Conservation (phyloP, 164 flowering plant species). For the Aristolochia fimbriata region DNA sequence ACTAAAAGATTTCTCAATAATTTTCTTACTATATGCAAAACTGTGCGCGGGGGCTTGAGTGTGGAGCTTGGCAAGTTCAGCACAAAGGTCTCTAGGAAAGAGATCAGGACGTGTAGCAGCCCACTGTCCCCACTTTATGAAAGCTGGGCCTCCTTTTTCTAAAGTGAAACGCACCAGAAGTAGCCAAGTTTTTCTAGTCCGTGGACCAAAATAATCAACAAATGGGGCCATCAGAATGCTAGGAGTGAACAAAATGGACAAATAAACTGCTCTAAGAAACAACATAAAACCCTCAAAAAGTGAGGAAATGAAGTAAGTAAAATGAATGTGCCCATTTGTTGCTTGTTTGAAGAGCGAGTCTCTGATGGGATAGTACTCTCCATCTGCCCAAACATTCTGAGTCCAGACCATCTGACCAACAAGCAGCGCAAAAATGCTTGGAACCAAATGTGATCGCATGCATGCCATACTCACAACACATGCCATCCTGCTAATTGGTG, state of each 20-base stretch:
- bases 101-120: slow-evolving; percentile 84
- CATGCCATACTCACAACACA: slow-evolving; percentile 58
- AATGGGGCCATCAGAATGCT: slow-evolving; percentile 61
- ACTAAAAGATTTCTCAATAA: slow-evolving; percentile 66
- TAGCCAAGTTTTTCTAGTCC: slow-evolving; percentile 54
- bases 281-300: slow-evolving; percentile 40
- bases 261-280: slow-evolving; percentile 41
- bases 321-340: slow-evolving; percentile 38
- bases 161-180: slow-evolving; percentile 42
- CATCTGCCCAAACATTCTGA: slow-evolving; percentile 29
- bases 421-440: slow-evolving; percentile 46
- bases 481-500: slow-evolving; percentile 44
- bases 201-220: slow-evolving; percentile 39
- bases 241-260: slow-evolving; percentile 56
- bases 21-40: slow-evolving; percentile 44
- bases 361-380: slow-evolving; percentile 21
- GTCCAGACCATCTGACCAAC: slow-evolving; percentile 41
- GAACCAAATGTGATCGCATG: slow-evolving; percentile 45
- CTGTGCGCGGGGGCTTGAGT: slow-evolving; percentile 65
- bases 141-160: slow-evolving; percentile 84
- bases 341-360: slow-evolving; percentile 41
- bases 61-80: slow-evolving; percentile 60
- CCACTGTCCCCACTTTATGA: slow-evolving; percentile 93
- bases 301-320: slow-evolving; percentile 33
- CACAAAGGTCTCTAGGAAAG: slow-evolving; percentile 60